These are phyloP conservation scores for Phylloporus sp. DNA, from an alignment of 768 basidiomycete genomes.

Conservation along the genomic window DNA sequence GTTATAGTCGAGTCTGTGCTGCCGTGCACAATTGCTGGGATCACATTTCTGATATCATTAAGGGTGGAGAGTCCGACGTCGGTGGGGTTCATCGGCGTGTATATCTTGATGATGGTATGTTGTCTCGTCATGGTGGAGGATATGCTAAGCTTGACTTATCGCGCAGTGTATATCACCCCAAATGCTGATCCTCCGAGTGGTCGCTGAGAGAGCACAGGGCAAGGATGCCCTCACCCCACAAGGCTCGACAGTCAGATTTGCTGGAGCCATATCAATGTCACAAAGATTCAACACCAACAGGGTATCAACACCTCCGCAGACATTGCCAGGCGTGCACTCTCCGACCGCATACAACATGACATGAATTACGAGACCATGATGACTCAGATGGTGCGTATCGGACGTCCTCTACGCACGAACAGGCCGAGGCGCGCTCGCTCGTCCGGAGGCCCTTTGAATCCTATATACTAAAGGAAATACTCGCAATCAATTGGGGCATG, in stretches of 20 bases:
- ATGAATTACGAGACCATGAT: not conserved
- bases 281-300: not conserved
- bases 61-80: constrained; percentile 14
- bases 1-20: constrained; percentile 23
- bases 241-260: constrained; percentile 10
- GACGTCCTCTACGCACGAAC: not conserved
- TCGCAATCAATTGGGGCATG: not conserved
- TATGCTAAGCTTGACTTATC: not conserved
- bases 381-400: not conserved
- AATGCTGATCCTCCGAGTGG: constrained; percentile 23
- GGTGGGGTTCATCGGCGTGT: constrained; percentile 8
- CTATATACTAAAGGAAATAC: not conserved
- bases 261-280: not conserved
- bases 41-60: constrained; percentile 22
- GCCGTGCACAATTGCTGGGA: constrained; percentile 23
- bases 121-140: not conserved
- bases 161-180: constrained; percentile 27
- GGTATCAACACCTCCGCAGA: not conserved
- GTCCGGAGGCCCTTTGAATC: not conserved
- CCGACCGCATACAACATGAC: not conserved
- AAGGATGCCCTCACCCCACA: not conserved
- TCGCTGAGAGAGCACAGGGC: constrained; percentile 13
- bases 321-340: not conserved
- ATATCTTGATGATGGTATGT: constrained; percentile 21
- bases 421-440: not conserved